Evolutionary conservation across 139 green algal genomes (phyloP).

Genomic region (Picochlorum sp.): DNA sequence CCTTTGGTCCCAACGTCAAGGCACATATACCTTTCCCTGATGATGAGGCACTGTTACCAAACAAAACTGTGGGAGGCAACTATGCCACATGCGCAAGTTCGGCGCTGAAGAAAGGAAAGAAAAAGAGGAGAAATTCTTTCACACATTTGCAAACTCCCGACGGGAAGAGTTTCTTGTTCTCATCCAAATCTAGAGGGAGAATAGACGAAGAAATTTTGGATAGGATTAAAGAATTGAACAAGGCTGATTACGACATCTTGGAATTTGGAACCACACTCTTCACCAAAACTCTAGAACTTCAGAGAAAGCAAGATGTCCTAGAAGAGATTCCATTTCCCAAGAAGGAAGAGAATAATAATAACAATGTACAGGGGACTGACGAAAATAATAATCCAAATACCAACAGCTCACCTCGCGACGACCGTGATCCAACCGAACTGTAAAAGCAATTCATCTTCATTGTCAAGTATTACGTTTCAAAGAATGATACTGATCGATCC

Average conservation of each 20-base stretch:
- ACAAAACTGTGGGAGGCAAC: not conserved
- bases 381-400: not conserved
- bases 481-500: slow-evolving; percentile 9
- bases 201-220: slow-evolving; percentile 2
- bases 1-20: not conserved
- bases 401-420: not conserved
- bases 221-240: slow-evolving; percentile 29
- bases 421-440: not conserved
- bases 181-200: not conserved
- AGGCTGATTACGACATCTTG: slow-evolving; percentile 24
- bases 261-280: slow-evolving; percentile 24
- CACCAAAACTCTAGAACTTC: slow-evolving; percentile 9
- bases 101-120: not conserved
- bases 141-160: slow-evolving; percentile 21
- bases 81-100: slow-evolving; percentile 2
- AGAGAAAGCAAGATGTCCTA: not conserved
- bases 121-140: slow-evolving; percentile 13
- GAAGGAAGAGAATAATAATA: not conserved
- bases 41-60: not conserved
- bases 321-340: not conserved
- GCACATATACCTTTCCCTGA: slow-evolving; percentile 4
- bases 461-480: not conserved
- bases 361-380: not conserved
- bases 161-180: slow-evolving; percentile 21
- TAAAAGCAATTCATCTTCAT: not conserved